Base-by-base conservation (phyloP, 1,284 basidiomycete species). In the Leccinum variabile region DNA sequence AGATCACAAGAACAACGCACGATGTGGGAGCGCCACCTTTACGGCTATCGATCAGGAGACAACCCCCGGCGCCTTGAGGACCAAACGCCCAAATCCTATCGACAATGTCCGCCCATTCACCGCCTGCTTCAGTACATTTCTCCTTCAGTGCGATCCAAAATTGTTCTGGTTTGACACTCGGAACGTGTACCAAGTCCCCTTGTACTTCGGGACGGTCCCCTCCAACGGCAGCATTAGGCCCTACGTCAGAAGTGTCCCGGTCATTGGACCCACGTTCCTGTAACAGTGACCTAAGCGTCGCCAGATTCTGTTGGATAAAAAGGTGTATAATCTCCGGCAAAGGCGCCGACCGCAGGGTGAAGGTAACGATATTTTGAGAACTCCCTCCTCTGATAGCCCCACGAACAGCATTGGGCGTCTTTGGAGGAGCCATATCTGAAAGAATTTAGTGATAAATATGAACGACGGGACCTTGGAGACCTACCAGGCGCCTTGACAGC, bases 41-140 rank as follows among this genome's bases (percentile, higher is more conserved):
- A 62, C 89, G 80, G 14, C 79, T 73, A 76, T 98, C 97, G 11
- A 98, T 80, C 7, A 99, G 78, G 14, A 99, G 71, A 74, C 97
- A 98, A 5, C 93, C 88, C 0, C 97, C 97, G 18, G 91, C 86
- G 59, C 87, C 80, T 66, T 92, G 90, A 0, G 97, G 97, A 0
- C 97, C 97, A 76, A 98, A 97, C 14, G 92, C 87, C 91, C 95
- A 97, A 1, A 97, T 85, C 60, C 80, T 83, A 56, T 94, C 90
- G 0, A 81, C 82, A 8, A 95, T 74, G 56, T 85, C 85, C 3
- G 75, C 76, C 95, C 96, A 98, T 66, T 98, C 94, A 3, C 86
- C 83, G 3, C 94, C 95, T 3, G 81, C 86, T 61, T 85, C 81
- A 52, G 81, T 77, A 67, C 92, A 91, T 32, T 88, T 81, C 9